Evolutionary conservation across 352 stramenopile species (phyloP).

Genomic region (Globisporangium cystogenes): DNA sequence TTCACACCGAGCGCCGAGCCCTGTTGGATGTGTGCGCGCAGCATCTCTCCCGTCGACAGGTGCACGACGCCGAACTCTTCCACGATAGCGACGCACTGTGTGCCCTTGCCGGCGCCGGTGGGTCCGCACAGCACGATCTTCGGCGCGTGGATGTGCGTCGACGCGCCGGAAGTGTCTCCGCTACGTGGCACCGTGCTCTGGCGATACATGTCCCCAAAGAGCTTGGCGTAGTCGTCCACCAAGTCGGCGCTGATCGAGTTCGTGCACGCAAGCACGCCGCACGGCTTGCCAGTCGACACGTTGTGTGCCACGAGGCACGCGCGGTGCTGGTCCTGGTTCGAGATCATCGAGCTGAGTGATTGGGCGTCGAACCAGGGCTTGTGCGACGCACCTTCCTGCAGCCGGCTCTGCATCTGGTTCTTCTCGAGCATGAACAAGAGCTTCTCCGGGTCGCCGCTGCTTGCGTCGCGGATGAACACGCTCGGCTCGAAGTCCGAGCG

Average conservation of each 20-base stretch:
- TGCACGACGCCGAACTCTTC: conserved; percentile 89
- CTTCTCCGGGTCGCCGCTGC: conserved; percentile 18
- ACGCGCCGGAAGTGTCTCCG: not conserved
- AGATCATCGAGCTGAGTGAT: conserved; percentile 17
- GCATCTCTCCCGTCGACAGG: conserved; percentile 91
- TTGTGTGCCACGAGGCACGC: conserved; percentile 48
- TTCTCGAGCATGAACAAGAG: conserved; percentile 26
- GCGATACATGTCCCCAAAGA: conserved; percentile 64
- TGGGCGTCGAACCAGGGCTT: conserved; percentile 38
- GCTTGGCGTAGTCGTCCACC: conserved; percentile 38
- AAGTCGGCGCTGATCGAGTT: conserved; percentile 38
- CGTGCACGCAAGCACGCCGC: conserved; percentile 41
- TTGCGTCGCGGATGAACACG: conserved; percentile 24
- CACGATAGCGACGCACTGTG: conserved; percentile 89
- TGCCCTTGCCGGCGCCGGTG: conserved; percentile 93
- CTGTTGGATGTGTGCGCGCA: conserved; percentile 83
- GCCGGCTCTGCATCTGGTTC: conserved; percentile 23
- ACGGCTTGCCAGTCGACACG: conserved; percentile 20
- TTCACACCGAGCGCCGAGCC: conserved; percentile 47
- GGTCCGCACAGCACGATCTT: conserved; percentile 89
- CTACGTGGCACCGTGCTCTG: conserved; percentile 17
- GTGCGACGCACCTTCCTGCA: conserved; percentile 28
- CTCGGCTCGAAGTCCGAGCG: conserved; percentile 37
- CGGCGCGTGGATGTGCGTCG: conserved; percentile 17
- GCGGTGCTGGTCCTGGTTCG: conserved; percentile 47